Conservation (phyloP, 225 moss, liverwort and hornwort genomes). For the Marchantia paleacea region DNA sequence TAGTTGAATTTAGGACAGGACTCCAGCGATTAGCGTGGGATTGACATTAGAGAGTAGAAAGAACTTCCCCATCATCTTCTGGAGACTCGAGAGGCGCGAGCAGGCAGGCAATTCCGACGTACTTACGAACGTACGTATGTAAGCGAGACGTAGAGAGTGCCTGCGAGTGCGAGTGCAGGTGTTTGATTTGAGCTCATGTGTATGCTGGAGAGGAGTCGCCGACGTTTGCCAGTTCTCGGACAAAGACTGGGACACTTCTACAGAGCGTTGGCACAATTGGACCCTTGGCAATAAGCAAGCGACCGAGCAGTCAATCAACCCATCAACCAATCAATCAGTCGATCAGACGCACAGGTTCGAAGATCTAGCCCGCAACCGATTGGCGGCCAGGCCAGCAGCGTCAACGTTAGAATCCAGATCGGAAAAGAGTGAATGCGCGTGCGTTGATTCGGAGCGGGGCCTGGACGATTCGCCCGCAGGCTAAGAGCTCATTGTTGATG, state of each 20-base stretch:
- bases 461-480: neutral
- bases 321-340: neutral
- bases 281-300: neutral
- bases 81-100: neutral
- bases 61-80: no score
- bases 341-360: neutral
- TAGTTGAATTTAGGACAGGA: conserved; percentile 4
- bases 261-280: neutral
- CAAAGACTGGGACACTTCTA: neutral
- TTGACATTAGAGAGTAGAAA: neutral
- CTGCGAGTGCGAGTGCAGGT: neutral
- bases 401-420: neutral
- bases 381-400: neutral
- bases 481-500: neutral
- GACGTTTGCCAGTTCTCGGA: neutral
- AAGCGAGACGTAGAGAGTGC: neutral
- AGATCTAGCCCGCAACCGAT: neutral
- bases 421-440: neutral
- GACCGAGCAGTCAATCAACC: neutral
- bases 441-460: neutral
- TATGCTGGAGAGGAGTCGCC: neutral
- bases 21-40: conserved; percentile 2
- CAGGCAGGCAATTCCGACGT: neutral
- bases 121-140: neutral
- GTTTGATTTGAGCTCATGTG: neutral